Evolutionary conservation across 257 asterid species (phyloP), one percentile per base, ranked within the genome.

Genomic region (Solanum pinnatisectum): DNA sequence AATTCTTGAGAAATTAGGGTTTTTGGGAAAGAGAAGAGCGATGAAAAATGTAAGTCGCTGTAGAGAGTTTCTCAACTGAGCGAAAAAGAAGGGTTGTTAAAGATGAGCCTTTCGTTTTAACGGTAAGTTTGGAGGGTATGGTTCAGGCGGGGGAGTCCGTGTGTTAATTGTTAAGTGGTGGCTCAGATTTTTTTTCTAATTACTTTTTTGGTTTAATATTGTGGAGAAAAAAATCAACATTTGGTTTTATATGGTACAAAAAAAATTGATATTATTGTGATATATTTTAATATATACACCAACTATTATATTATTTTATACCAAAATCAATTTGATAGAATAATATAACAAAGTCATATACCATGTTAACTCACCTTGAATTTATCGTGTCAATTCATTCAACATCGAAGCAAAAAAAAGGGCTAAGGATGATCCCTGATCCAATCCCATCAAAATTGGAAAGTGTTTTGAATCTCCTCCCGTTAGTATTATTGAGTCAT

Each of bases 111-210:
- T 35, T 67, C 81, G 25, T 81, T 65, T 22, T 65, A 39, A 59
- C 79, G 86, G 86, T 73, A 73, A 87, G 60, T 73, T 79, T 86
- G 78, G 63, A 30, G 25, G 60, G 60, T 42, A 16, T 86, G 40
- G 83, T 9, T 8, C 35, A 25, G 63, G 63, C 15, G 90, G 86
- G 18, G 84, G 6, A 89, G 93, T 90, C 91, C 86, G 93, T 81
- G 92, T 72, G 90, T 73, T 39, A 87, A 87, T 91, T 82, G 89
- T 87, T 79, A 49, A 90, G 95, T 92, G 96, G 96, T 90, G 91
- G 88, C 92, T 92, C 65, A 86, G 93, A 91, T 90, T 88, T 94
- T 77, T 32, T 63, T 46, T 77, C 5, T 84, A 16, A 32, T 59
- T 32, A 10, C n/a, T 85, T 63, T 70, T 84, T 36, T 20, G 12